Base-by-base conservation (phyloP, 345 rosid species). In the Bruguiera parviflora region DNA sequence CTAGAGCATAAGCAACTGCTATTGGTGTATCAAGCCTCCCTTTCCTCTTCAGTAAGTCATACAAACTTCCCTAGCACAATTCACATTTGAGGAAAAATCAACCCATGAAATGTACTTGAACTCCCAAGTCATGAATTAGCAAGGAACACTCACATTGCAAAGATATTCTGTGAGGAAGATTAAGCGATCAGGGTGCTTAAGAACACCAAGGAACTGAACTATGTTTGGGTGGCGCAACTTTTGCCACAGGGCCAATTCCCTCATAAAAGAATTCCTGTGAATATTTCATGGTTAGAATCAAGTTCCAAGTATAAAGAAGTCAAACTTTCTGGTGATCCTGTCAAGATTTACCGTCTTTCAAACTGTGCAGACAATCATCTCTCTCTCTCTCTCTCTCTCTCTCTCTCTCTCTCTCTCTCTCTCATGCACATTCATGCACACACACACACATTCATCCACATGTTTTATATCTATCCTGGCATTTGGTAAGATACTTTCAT, bases 201-300 rank as follows among this genome's bases (percentile, higher is more conserved):
- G 70, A 66, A 85, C 89, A 53, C 92, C 92, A 53, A 87, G 85
- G 83, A 87, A 87, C 78, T 87, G 89, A 69, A 85, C 89, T 53
- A 87, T 87, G 72, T 87, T 87, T 29, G 92, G 92, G 71, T 85
- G 92, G 63, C 88, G 84, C 75, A 87, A 70, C 82, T 57, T 82
- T 67, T 87, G 87, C 92, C 89, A 85, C 68, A 87, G 67, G 57
- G 80, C 86, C 73, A 87, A 64, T 79, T 85, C 89, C 80, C 76
- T 85, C 79, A 87, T 15, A 71, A 87, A 87, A 66, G 75, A 39
- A 64, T 49, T 71, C 77, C 86, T 85, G 79, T 65, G 39, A 56
- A 65, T 53, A 4, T 37, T n/a, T 22, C 53, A 47, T 24, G 43
- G 20, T 35, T 43, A 63, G 58, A 68, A 69, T 27, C 61, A 49